Evolutionary conservation across 2,329 filamentous ascomycete species (phyloP).

Genomic region (Penicillium paneum): DNA sequence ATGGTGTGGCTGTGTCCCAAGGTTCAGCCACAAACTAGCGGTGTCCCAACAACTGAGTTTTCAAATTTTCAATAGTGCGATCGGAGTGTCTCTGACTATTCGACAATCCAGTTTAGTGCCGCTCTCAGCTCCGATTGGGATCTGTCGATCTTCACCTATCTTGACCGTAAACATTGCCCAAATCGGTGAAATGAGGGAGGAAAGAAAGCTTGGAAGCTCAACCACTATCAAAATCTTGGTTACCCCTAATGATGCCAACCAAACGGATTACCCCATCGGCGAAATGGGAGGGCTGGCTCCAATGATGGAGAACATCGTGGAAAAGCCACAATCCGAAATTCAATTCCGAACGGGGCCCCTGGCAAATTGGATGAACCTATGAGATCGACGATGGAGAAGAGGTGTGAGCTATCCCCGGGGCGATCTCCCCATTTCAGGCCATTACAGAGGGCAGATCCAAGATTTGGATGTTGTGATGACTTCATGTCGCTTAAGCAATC

Average conservation of each 20-base stretch:
- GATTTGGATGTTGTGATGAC: conserved; percentile 15
- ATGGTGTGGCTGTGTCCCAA: not conserved
- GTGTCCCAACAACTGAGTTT: not conserved
- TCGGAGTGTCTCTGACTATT: conserved; percentile 3
- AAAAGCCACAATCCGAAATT: not conserved
- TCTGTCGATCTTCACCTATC: not conserved
- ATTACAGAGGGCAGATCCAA: conserved; percentile 12
- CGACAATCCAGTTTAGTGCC: not conserved
- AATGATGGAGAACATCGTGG: not conserved
- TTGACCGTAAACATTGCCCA: not conserved
- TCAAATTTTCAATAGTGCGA: conserved; percentile 15
- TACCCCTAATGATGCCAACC: not conserved
- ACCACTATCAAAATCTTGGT: not conserved
- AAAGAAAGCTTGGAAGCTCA: not conserved
- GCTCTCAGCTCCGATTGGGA: not conserved
- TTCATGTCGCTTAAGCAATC: conserved; percentile 14
- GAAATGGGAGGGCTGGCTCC: not conserved
- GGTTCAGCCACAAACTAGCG: not conserved
- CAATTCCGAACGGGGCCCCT: not conserved
- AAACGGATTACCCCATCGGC: not conserved
- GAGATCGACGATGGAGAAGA: conserved; percentile 3
- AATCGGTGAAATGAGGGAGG: not conserved
- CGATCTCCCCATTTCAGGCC: conserved; percentile 13
- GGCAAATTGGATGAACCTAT: conserved; percentile 19
- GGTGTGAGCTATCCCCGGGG: conserved; percentile 8